Conservation (phyloP, 805 yeast species). For the Pichia phayaonensis region DNA sequence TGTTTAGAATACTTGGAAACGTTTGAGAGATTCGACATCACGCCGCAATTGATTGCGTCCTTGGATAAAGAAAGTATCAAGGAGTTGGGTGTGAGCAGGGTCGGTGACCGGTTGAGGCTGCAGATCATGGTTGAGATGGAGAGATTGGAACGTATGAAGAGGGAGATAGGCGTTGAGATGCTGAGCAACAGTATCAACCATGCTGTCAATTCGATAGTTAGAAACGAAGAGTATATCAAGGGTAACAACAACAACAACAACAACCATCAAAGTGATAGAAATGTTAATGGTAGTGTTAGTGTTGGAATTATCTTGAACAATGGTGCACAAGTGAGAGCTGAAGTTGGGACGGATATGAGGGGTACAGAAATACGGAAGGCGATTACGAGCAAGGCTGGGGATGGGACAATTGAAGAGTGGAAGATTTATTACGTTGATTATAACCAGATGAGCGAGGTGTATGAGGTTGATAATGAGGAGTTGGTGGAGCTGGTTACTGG, state of each 20-base stretch:
- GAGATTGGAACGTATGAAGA: conserved; percentile 28
- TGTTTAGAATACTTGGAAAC: conserved; percentile 21
- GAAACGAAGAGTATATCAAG: background rate
- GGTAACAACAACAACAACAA: background rate
- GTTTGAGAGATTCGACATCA: conserved; percentile 42
- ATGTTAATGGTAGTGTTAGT: background rate
- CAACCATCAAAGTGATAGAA: too few species aligned
- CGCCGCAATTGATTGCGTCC: conserved; percentile 48
- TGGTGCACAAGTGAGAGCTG: conserved; percentile 62
- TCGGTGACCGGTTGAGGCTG: conserved; percentile 77
- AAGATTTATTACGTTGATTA: conserved; percentile 48
- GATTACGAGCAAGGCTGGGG: background rate
- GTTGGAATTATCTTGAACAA: conserved; percentile 66
- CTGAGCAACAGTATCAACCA: conserved; percentile 16
- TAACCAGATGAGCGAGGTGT: conserved; percentile 30
- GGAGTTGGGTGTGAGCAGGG: conserved; percentile 64
- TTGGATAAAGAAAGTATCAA: conserved; percentile 57
- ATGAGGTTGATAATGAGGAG: conserved; percentile 38
- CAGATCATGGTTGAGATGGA: conserved; percentile 48
- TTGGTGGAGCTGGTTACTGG: background rate
- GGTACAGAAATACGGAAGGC: conserved; percentile 71
- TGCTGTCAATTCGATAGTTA: background rate
- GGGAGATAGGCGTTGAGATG: conserved; percentile 14
- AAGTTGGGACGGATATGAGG: conserved; percentile 71
- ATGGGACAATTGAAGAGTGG: conserved; percentile 34